These are phyloP conservation scores for Globisporangium paddicum DNA, from an alignment of 352 stramenopile genomes.

Conservation along the genomic window DNA sequence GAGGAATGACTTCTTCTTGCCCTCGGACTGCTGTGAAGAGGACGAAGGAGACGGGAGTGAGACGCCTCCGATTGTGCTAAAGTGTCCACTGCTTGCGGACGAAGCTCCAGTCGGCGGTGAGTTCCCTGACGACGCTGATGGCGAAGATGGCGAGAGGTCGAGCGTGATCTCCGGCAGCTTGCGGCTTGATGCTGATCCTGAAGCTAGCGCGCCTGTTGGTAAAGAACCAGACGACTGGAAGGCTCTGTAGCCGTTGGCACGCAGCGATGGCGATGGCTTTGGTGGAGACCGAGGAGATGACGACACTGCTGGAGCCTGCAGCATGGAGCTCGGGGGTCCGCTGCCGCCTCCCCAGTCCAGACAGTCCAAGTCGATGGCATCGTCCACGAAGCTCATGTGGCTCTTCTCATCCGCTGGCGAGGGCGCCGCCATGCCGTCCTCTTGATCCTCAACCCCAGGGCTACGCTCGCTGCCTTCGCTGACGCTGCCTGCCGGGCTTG, in stretches of 20 bases:
- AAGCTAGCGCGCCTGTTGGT: neutral
- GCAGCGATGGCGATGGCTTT: neutral
- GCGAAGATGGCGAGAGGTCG: neutral
- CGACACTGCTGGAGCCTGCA: neutral
- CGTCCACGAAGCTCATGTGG: constrained; percentile 1
- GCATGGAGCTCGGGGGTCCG: neutral
- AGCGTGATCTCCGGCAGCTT: constrained; percentile 13
- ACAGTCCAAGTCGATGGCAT: constrained; percentile 1
- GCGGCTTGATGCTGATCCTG: neutral
- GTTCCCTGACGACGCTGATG: neutral
- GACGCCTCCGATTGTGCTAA: neutral
- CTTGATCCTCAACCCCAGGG: neutral
- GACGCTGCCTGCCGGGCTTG: neutral
- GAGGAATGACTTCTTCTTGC: constrained; percentile 12
- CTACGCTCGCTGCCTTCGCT: neutral
- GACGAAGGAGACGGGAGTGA: neutral
- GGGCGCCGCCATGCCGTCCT: neutral
- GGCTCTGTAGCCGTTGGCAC: constrained; percentile 1
- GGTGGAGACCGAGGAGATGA: neutral
- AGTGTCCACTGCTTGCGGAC: neutral
- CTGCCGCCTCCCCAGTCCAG: neutral
- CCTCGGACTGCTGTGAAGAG: neutral
- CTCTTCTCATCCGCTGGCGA: constrained; percentile 9
- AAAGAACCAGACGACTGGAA: neutral
- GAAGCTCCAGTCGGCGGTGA: neutral